Evolutionary conservation across 495 filamentous ascomycete genomes (phyloP).

Genomic region (Chaetomidium leptoderma): DNA sequence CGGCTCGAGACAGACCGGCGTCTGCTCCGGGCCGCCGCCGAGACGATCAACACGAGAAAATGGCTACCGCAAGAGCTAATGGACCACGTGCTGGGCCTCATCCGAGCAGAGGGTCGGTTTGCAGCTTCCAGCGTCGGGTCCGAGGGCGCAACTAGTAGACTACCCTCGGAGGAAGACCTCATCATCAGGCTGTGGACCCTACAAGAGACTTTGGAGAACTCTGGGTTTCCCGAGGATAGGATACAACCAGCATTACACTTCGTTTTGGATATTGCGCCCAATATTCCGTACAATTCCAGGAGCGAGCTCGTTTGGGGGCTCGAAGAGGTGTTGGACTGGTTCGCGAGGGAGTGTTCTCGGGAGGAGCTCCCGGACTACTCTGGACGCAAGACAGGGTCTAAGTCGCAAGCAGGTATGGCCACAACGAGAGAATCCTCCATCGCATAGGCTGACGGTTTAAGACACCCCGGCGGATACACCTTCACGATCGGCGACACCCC

Average conservation of each 20-base stretch:
- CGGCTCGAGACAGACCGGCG: slow-evolving; percentile 76
- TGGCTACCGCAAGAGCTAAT: slow-evolving; percentile 80
- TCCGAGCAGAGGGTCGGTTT: slow-evolving; percentile 49
- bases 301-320: slow-evolving; percentile 72
- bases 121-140: slow-evolving; percentile 41
- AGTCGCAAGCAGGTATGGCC: slow-evolving; percentile 35
- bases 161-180: slow-evolving; percentile 66
- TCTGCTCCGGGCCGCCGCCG: slow-evolving; percentile 68
- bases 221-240: slow-evolving; percentile 61
- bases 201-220: slow-evolving; percentile 58
- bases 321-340: slow-evolving; percentile 81
- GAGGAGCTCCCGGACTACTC: slow-evolving; percentile 71
- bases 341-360: slow-evolving; percentile 64
- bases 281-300: slow-evolving; percentile 48
- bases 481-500: slow-evolving; percentile 47
- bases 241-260: slow-evolving; percentile 62
- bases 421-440: neutral
- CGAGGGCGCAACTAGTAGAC: slow-evolving; percentile 37
- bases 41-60: slow-evolving; percentile 61
- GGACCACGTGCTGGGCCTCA: slow-evolving; percentile 63
- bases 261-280: slow-evolving; percentile 55
- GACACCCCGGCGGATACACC: slow-evolving; percentile 47
- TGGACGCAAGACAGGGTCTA: slow-evolving; percentile 30
- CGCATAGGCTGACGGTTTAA: slow-evolving; percentile 11
- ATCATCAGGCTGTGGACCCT: slow-evolving; percentile 76